These are phyloP conservation scores for Penicillium digitatum DNA, from an alignment of 2,329 filamentous ascomycete genomes.

Conservation along the genomic window DNA sequence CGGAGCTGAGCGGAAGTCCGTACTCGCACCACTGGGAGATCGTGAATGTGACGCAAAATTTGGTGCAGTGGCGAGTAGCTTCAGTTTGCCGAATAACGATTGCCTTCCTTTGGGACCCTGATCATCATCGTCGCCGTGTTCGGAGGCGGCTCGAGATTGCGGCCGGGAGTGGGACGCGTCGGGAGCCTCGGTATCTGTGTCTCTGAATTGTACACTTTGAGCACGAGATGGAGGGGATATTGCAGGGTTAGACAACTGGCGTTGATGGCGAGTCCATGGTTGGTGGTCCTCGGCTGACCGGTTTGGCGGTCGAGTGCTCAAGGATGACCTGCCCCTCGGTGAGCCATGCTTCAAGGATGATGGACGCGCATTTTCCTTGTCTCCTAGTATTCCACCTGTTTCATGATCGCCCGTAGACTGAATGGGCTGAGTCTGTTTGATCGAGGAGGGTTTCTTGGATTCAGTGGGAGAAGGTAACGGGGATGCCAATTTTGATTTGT, in stretches of 20 bases:
- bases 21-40: constrained; percentile 46
- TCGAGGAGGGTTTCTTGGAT: constrained; percentile 18
- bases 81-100: constrained; percentile 74
- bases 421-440: constrained; percentile 14
- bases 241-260: constrained; percentile 25
- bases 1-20: constrained; percentile 39
- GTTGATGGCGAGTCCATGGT: constrained; percentile 21
- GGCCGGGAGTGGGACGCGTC: constrained; percentile 53
- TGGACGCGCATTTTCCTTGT: constrained; percentile 14
- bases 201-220: constrained; percentile 72
- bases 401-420: constrained; percentile 17
- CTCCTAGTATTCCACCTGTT: constrained; percentile 1
- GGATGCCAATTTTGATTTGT: constrained; percentile 24
- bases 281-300: constrained; percentile 24
- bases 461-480: constrained; percentile 31
- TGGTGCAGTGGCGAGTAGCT: constrained; percentile 62
- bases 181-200: constrained; percentile 50
- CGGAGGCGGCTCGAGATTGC: constrained; percentile 47
- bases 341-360: constrained; percentile 17
- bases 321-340: constrained; percentile 20
- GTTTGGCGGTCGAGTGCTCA: constrained; percentile 26
- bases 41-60: constrained; percentile 49
- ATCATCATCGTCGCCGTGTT: constrained; percentile 59
- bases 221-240: constrained; percentile 46
- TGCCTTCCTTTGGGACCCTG: constrained; percentile 54